Evolutionary conservation across 345 rosid genomes (phyloP), one percentile per base, ranked within the genome.

Genomic region (Salix brachista): DNA sequence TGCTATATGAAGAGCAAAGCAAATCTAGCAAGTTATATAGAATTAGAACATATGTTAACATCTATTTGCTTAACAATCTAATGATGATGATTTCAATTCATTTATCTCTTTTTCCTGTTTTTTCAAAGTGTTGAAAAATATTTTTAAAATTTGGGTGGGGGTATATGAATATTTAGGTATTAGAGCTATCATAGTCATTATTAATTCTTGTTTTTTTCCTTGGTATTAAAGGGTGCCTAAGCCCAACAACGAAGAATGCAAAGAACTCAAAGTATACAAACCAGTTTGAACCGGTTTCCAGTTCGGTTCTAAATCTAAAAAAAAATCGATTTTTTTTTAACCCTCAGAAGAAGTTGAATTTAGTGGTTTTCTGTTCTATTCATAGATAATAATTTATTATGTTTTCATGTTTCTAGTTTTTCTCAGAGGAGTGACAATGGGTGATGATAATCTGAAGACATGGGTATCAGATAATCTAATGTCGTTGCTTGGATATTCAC

Each of bases 401-500:
- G 17, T 13, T 14, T 46, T 46, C 5, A 46, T 46, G 14, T 46
- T 46, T 46, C 50, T 41, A 10, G 44, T 46, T 46, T 14, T 46
- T 46, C 50, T 46, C 14, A 46, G 5, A 41, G 44, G 44, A 65
- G 69, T 14, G 46, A 73, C 78, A 70, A 94, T 91, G 97, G 93
- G 78, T 62, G 89, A 89, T 66, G 80, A 74, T 73, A 75, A 80
- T 78, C 82, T 96, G 72, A 93, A 87, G 87, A 86, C 84, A 4
- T 96, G 96, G 97, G 90, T 96, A 11, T 96, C 99, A 2, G 97
- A 96, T 60, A 91, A 83, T 84, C 80, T 96, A 78, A 90, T 93
- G 79, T 79, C 88, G 19, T 70, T 96, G 19, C 85, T 93, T 23
- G 99, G 96, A 17, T 93, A 85, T 79, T 93, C 99, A 5, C 89